Conservation (phyloP, 2,329 filamentous ascomycete genomes). For the Monilinia polystroma region DNA sequence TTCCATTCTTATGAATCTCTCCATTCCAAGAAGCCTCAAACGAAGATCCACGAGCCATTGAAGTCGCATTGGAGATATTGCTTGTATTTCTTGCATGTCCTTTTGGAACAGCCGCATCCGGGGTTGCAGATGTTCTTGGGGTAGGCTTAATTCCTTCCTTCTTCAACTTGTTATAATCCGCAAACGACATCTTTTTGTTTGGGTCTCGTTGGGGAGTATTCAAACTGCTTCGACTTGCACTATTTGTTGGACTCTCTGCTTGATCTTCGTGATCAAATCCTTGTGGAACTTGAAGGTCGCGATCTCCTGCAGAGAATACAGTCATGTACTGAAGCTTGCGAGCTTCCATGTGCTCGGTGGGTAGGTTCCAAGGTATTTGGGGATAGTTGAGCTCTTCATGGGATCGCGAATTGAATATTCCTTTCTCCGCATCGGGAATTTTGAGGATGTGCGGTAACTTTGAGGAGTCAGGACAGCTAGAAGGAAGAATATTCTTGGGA, state of each 20-base stretch:
- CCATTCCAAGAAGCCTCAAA: conserved; percentile 28
- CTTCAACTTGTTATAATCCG: conserved; percentile 40
- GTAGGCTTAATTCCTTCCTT: conserved; percentile 35
- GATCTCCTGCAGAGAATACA: conserved; percentile 33
- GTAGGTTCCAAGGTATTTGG: conserved; percentile 33
- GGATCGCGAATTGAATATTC: conserved; percentile 6
- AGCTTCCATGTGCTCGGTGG: conserved; percentile 37
- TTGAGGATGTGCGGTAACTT: conserved; percentile 20
- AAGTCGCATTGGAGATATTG: conserved; percentile 27
- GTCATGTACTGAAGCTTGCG: conserved; percentile 40
- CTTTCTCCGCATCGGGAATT: conserved; percentile 15
- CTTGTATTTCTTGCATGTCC: conserved; percentile 31
- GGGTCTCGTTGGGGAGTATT: conserved; percentile 36
- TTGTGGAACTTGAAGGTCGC: conserved; percentile 33
- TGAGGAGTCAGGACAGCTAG: conserved; percentile 10
- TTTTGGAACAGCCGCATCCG: conserved; percentile 25
- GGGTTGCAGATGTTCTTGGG: conserved; percentile 25
- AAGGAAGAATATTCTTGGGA: not conserved
- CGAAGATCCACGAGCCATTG: conserved; percentile 33
- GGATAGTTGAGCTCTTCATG: conserved; percentile 25
- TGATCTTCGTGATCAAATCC: conserved; percentile 37
- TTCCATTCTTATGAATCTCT: conserved; percentile 32
- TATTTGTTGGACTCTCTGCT: conserved; percentile 30
- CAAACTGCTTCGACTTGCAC: conserved; percentile 35
- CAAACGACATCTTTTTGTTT: conserved; percentile 39